phyloP scores from a whole-genome alignment of 352 stramenopile genomes.

The Halophytophthora batemanensis region DNA sequence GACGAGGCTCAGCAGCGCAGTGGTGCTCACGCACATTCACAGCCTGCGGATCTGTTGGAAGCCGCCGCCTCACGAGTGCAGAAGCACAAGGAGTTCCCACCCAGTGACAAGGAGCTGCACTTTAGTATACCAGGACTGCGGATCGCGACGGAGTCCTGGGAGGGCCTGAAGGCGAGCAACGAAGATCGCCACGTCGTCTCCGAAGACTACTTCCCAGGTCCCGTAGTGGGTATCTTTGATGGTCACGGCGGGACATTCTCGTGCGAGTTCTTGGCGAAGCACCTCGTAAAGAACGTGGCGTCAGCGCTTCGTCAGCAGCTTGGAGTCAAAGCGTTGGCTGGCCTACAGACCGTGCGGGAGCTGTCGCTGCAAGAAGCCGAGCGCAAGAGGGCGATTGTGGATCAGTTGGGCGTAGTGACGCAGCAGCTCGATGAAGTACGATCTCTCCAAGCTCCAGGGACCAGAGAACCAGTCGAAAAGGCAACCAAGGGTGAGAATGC shows the following conservation, averaged over 20 bases:
- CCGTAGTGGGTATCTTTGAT: slow-evolving; percentile 60
- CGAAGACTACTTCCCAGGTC: slow-evolving; percentile 35
- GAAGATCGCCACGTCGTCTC: slow-evolving; percentile 47
- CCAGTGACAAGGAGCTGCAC: neutral
- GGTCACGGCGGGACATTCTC: slow-evolving; percentile 55
- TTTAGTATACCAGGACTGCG: slow-evolving; percentile 32
- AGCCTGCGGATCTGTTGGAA: neutral
- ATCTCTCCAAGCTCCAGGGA: slow-evolving; percentile 5
- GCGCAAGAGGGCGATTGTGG: slow-evolving; percentile 27
- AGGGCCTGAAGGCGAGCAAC: slow-evolving; percentile 51
- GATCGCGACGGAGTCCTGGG: slow-evolving; percentile 53
- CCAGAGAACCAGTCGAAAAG: too few species aligned
- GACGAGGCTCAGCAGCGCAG: slow-evolving; percentile 12
- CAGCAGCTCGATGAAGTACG: slow-evolving; percentile 31
- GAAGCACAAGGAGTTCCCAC: too few species aligned
- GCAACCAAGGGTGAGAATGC: neutral
- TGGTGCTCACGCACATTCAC: neutral
- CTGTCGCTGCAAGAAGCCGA: slow-evolving; percentile 18
- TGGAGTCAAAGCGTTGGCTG: slow-evolving; percentile 15
- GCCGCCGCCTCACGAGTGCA: neutral
- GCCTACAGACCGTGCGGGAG: slow-evolving; percentile 12
- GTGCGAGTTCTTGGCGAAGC: slow-evolving; percentile 36
- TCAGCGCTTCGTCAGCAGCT: slow-evolving; percentile 29
- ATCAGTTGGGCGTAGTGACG: slow-evolving; percentile 25
- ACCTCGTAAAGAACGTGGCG: slow-evolving; percentile 39